These are phyloP conservation scores for Phytophthora citricola DNA, from an alignment of 352 stramenopile genomes.

Conservation along the genomic window DNA sequence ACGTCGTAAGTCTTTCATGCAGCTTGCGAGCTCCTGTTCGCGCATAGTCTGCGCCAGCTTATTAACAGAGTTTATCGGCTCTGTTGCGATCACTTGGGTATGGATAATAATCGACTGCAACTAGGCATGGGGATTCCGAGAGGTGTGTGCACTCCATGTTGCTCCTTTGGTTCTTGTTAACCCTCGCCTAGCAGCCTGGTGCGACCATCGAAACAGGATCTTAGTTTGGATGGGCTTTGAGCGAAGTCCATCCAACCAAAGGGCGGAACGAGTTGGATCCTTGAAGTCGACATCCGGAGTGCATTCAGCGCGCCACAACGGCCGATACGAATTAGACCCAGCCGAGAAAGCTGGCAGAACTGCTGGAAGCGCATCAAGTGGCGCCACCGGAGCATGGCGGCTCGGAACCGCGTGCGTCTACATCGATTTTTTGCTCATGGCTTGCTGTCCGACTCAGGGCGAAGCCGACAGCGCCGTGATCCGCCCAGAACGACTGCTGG, in stretches of 20 bases:
- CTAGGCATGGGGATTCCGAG: too few relatives aligned
- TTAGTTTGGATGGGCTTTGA: background rate
- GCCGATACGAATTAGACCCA: background rate
- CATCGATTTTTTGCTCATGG: constrained; percentile 2
- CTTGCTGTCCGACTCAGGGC: background rate
- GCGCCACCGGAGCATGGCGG: constrained; percentile 1
- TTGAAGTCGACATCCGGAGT: constrained; percentile 15
- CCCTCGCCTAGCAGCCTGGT: background rate
- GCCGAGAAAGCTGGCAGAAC: background rate
- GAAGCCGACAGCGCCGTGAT: background rate
- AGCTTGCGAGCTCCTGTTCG: too few relatives aligned
- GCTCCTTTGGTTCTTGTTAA: background rate
- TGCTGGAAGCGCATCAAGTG: constrained; percentile 11
- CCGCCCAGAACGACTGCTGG: constrained; percentile 9
- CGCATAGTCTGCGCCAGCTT: too few relatives aligned
- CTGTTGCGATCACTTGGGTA: too few relatives aligned
- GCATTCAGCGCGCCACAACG: background rate
- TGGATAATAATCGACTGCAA: too few relatives aligned
- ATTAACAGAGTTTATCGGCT: too few relatives aligned
- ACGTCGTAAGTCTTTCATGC: too few relatives aligned
- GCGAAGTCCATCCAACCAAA: background rate
- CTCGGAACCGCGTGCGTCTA: constrained; percentile 5
- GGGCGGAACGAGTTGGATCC: constrained; percentile 4
- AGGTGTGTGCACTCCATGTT: background rate
- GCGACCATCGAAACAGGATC: constrained; percentile 8